Percentiles rank a stretch among this genome's conserved stretches.
Evolutionary conservation across 1,284 basidiomycete species (phyloP).

Genomic region (Boletus calvinii): DNA sequence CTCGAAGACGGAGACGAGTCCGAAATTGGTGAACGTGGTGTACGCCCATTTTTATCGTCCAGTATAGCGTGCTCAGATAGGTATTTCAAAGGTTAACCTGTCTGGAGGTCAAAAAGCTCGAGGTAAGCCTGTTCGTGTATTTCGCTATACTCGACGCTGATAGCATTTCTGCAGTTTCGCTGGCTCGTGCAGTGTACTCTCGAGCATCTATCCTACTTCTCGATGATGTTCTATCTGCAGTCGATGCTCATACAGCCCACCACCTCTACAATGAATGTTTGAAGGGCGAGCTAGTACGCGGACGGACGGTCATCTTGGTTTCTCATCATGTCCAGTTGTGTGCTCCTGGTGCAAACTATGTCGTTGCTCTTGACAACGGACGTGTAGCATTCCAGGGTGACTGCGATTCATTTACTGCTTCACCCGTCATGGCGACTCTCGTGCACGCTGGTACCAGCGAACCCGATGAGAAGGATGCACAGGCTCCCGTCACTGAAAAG

Average conservation of each 20-base stretch:
- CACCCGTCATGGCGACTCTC: slow-evolving; percentile 64
- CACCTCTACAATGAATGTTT: slow-evolving; percentile 83
- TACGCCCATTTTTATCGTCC: slow-evolving; percentile 33
- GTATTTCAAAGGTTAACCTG: slow-evolving; percentile 64
- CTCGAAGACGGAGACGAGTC: slow-evolving; percentile 94
- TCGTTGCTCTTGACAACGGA: slow-evolving; percentile 86
- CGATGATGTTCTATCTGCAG: slow-evolving; percentile 83
- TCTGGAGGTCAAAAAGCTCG: slow-evolving; percentile 96
- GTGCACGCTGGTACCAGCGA: slow-evolving; percentile 57
- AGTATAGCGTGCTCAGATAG: background rate
- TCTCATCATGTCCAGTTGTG: slow-evolving; percentile 89
- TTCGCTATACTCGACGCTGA: background rate
- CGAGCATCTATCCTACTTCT: slow-evolving; percentile 82
- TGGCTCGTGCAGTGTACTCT: slow-evolving; percentile 93
- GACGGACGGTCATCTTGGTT: slow-evolving; percentile 82
- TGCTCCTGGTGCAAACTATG: slow-evolving; percentile 63
- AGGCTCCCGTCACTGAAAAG: slow-evolving; percentile 12
- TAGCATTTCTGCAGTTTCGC: slow-evolving; percentile 55
- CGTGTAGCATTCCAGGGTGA: slow-evolving; percentile 75
- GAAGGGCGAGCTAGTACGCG: slow-evolving; percentile 78
- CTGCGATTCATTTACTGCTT: slow-evolving; percentile 63
- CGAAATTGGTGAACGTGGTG: slow-evolving; percentile 86
- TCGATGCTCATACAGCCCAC: slow-evolving; percentile 87
- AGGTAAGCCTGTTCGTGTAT: slow-evolving; percentile 42
- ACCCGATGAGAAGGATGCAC: slow-evolving; percentile 30